Base-by-base conservation (phyloP, 2,329 filamentous ascomycete genomes). In the Thielaviopsis musarum region DNA sequence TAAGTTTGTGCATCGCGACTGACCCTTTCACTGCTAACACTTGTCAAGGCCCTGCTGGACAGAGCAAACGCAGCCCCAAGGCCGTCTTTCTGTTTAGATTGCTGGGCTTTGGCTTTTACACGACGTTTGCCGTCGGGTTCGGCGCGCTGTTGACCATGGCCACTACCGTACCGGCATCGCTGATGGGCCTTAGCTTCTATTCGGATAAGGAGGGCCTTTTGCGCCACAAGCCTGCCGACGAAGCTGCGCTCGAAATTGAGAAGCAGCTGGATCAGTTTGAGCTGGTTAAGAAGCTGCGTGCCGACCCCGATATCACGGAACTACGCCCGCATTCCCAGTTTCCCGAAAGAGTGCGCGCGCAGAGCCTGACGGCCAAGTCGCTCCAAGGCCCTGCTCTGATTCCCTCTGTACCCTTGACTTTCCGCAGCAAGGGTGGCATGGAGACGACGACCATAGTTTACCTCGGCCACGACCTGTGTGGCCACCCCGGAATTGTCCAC, bases 401-500 rank as follows among this genome's bases (percentile, higher is more conserved):
- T 62, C 82, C 82, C 2, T 87, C 95, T 0, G 91, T 91, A 2
- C 90, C 91, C 1, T 77, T 88, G 53, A 80, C 82, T 5, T 97
- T 91, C 77, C 77, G 74, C 58, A 86, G 93, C 65, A 77, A 80
- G 22, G 80, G 77, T 28, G 86, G 88, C 58, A 84, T 82, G 73
- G 79, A 77, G 56, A 73, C 88, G 59, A 81, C 91, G 5, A 81
- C 83, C 15, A 78, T 97, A 51, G 78, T 84, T 58, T 91, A 59
- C 28, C 22, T 95, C 0, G 91, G 91, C 1, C 72, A 77, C 1
- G 83, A 88, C 66, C 74, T 97, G 49, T 96, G 89, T 68, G 91
- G 91, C 1, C 91, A 97, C 70, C 88, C 89, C 4, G 89, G 87
- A 2, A 88, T 97, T 63, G 80, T 96, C 6, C 93, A 97, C 69